phyloP scores from a whole-genome alignment of 345 rosid species.

The Heritiera littoralis region DNA sequence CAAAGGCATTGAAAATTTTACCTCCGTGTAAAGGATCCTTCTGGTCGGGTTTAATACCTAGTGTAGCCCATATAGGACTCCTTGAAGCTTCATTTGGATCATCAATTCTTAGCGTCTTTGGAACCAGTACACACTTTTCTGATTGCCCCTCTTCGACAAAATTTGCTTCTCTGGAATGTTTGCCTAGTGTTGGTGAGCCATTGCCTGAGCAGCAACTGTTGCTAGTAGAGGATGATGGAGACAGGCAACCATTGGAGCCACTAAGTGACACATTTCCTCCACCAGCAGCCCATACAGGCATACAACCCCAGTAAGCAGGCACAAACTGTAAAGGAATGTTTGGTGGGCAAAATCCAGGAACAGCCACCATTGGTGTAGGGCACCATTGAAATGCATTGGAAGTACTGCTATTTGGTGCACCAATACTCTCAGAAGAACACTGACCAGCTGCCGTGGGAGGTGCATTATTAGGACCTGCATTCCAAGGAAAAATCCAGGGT shows the following conservation, averaged over 20 bases:
- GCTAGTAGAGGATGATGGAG: constrained; percentile 51
- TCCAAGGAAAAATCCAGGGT: constrained; percentile 53
- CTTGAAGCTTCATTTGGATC: constrained; percentile 47
- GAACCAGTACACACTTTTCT: constrained; percentile 46
- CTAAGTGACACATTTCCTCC: constrained; percentile 34
- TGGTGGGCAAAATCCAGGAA: constrained; percentile 49
- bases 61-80: constrained; percentile 49
- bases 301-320: constrained; percentile 58
- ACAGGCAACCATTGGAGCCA: constrained; percentile 37
- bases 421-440: constrained; percentile 34
- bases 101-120: constrained; percentile 55
- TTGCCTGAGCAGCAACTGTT: constrained; percentile 46
- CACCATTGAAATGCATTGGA: constrained; percentile 49
- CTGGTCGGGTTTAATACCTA: constrained; percentile 40
- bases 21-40: constrained; percentile 33
- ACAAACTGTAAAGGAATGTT: constrained; percentile 56
- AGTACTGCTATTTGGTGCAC: constrained; percentile 27
- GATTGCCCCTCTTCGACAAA: constrained; percentile 39
- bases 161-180: constrained; percentile 62
- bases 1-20: constrained; percentile 37
- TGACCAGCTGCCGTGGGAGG: constrained; percentile 32
- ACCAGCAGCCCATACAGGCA: constrained; percentile 48
- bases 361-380: constrained; percentile 45
- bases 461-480: constrained; percentile 34
- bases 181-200: constrained; percentile 60